Base-by-base conservation (phyloP, 305 asterid genomes). In the Fraxinus velutina region DNA sequence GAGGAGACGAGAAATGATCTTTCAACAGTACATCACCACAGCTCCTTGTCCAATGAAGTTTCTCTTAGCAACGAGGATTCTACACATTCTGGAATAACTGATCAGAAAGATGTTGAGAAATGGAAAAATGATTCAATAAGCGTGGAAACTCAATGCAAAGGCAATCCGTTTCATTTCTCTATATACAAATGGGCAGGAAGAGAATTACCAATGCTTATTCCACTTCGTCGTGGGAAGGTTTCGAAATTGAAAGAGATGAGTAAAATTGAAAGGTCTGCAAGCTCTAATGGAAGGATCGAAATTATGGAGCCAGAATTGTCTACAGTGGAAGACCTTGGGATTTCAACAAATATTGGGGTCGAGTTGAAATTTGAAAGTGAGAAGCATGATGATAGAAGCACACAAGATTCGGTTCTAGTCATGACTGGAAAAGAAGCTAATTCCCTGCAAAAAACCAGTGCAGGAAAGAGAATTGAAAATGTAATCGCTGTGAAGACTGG, bases 131-230 rank as follows among this genome's bases (percentile, higher is more conserved):
- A 74, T 0, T 62, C 77, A 17, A 79, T 75, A 77, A 82, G 73
- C 32, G 37, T 33, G 27, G 89, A 88, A 34, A 76, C 79, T 79
- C 71, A 76, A 44, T 70, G 55, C 15, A 57, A 75, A 62, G 87
- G 78, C 34, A 79, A 83, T 80, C 90, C 86, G 80, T 95, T 95
- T 79, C 99, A 95, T 81, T 95, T 94, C 90, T 95, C 99, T 9
- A 92, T 95, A 77, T 94, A 94, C 85, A 94, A 92, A 85, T 95
- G 98, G 99, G 93, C 92, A 22, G 97, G 92, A 50, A 81, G 79
- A 57, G 98, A 90, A 78, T 89, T 89, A 52, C 94, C 97, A 12
- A 81, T 89, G 81, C 82, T 91, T 72, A 83, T 82, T 81, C 86
- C 94, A 7, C 83, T 90, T 39, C 83, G 83, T 68, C 76, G 83